Percentiles rank a stretch among this genome's conserved stretches.
These are phyloP conservation scores for Rhizopogon sp. DNA, from an alignment of 768 basidiomycete species.

Conservation along the genomic window DNA sequence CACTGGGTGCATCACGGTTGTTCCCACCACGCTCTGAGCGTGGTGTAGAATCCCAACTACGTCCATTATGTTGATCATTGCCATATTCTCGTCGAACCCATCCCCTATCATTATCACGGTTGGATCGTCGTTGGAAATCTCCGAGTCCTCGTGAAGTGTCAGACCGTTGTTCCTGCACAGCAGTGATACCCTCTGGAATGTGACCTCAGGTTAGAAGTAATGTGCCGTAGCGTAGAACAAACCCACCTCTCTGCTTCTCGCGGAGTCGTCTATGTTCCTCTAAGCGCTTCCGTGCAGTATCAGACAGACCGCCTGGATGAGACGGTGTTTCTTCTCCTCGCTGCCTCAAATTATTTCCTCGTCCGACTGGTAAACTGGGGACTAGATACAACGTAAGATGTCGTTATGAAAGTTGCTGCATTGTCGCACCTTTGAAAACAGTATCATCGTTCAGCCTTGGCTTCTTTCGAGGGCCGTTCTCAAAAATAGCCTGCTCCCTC, in stretches of 20 bases:
- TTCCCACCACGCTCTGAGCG: constrained; percentile 46
- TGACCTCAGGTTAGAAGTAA: neutral
- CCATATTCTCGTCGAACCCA: constrained; percentile 40
- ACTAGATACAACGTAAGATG: constrained; percentile 40
- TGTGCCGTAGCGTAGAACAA: neutral
- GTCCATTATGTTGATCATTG: constrained; percentile 22
- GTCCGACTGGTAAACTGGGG: constrained; percentile 63
- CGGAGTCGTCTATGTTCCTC: constrained; percentile 72
- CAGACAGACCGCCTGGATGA: constrained; percentile 85
- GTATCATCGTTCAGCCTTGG: constrained; percentile 57
- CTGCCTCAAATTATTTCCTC: constrained; percentile 57
- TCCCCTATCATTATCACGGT: constrained; percentile 59
- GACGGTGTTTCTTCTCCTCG: constrained; percentile 91
- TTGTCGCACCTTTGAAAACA: constrained; percentile 76
- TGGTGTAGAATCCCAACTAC: constrained; percentile 58
- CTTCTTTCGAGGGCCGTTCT: constrained; percentile 56
- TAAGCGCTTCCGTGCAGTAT: constrained; percentile 60
- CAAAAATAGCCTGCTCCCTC: constrained; percentile 48
- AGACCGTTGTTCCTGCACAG: constrained; percentile 46
- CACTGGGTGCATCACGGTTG: constrained; percentile 64
- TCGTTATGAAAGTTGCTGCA: neutral
- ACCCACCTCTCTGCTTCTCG: constrained; percentile 63
- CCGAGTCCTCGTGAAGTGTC: constrained; percentile 77
- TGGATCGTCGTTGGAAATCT: constrained; percentile 90
- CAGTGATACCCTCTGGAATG: constrained; percentile 63